Evolutionary conservation across 306 rosid species (phyloP).

Genomic region (Echinosophora koreensis): DNA sequence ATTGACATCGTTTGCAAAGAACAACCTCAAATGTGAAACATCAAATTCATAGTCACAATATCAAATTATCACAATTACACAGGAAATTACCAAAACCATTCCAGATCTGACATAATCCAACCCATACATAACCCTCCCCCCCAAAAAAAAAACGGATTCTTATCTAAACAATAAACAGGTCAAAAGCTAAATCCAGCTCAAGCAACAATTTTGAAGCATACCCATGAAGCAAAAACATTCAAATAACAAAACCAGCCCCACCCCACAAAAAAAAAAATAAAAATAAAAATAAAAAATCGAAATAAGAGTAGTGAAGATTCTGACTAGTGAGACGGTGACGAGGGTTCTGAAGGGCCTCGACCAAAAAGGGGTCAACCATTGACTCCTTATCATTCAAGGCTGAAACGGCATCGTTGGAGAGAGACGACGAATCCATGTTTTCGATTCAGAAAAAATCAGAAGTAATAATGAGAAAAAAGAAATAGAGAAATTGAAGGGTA

Average conservation of each 20-base stretch:
- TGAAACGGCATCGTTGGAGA: conserved; percentile 53
- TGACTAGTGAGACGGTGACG: conserved; percentile 88
- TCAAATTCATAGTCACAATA: conserved; percentile 32
- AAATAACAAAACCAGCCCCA: neutral
- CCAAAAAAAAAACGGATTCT: neutral
- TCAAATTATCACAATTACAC: conserved; percentile 36
- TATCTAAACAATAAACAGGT: neutral
- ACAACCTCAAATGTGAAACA: conserved; percentile 13
- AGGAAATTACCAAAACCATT: conserved; percentile 28
- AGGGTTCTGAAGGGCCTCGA: conserved; percentile 94
- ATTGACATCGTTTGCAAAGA: conserved; percentile 5
- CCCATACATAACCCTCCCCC: neutral
- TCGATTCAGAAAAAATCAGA: neutral
- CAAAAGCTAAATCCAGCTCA: conserved; percentile 31
- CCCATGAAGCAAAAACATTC: conserved; percentile 25
- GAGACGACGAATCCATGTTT: conserved; percentile 64
- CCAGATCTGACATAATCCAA: conserved; percentile 54
- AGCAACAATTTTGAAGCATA: conserved; percentile 37
- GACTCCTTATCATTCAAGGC: conserved; percentile 66
- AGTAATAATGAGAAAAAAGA: too few species aligned
- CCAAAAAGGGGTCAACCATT: conserved; percentile 89
- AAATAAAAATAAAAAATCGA: neutral
- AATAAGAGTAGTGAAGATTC: conserved; percentile 18
- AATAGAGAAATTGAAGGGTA: neutral
- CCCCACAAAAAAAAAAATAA: neutral